These are phyloP conservation scores for Eutrema yunnanense DNA, from an alignment of 345 rosid species.

Conservation along the genomic window DNA sequence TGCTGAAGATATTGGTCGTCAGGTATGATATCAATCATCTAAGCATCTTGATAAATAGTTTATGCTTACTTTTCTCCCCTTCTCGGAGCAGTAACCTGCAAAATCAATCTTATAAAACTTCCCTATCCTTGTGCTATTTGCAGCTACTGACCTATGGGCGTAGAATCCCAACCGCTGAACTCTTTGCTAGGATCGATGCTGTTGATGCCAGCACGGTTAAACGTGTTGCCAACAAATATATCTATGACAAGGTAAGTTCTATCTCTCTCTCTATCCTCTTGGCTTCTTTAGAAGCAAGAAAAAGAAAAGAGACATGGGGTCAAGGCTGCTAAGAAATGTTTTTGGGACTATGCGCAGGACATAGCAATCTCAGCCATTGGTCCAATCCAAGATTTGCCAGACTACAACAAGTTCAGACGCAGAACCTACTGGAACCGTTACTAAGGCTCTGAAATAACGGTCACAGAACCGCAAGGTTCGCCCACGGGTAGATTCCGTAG, in stretches of 20 bases:
- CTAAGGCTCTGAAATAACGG: slow-evolving; percentile 27
- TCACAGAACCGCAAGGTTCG: slow-evolving; percentile 7
- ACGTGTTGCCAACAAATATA: slow-evolving; percentile 86
- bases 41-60: not conserved
- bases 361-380: slow-evolving; percentile 94
- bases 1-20: slow-evolving; percentile 98
- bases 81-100: not conserved
- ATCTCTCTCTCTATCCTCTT: too few relatives aligned
- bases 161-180: slow-evolving; percentile 82
- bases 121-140: slow-evolving; percentile 2
- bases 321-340: not conserved
- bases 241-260: slow-evolving; percentile 73
- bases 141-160: slow-evolving; percentile 96
- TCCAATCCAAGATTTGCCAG: slow-evolving; percentile 79
- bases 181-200: slow-evolving; percentile 91
- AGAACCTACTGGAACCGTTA: slow-evolving; percentile 96
- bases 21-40: slow-evolving; percentile 44
- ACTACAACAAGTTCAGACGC: slow-evolving; percentile 99
- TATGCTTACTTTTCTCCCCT: not conserved
- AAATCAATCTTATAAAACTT: not conserved
- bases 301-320: not conserved
- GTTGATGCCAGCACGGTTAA: slow-evolving; percentile 80
- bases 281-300: not conserved
- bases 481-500: slow-evolving; percentile 8
- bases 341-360: slow-evolving; percentile 48